These are phyloP conservation scores for Vitis riparia DNA, from an alignment of 164 flowering plant genomes.

Conservation along the genomic window DNA sequence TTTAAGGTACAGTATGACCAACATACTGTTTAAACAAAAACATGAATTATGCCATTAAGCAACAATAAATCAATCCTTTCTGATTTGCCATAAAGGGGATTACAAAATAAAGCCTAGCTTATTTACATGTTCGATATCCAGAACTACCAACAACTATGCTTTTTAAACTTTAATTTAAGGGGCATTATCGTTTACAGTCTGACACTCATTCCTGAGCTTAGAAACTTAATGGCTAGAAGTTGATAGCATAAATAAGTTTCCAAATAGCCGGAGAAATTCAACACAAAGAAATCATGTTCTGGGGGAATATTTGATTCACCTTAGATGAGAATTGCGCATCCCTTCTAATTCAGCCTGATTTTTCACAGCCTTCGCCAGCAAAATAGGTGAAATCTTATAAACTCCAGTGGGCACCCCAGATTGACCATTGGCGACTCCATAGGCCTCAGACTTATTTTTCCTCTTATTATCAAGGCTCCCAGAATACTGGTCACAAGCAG, in stretches of 20 bases:
- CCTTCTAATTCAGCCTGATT: slow-evolving; percentile 86
- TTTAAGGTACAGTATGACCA: too few species aligned
- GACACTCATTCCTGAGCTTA: not conserved
- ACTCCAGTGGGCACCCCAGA: slow-evolving; percentile 46
- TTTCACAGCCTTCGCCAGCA: slow-evolving; percentile 79
- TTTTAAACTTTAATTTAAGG: too few species aligned
- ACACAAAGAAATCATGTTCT: not conserved
- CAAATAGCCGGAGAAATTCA: not conserved
- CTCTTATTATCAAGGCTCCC: slow-evolving; percentile 21
- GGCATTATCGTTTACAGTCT: not conserved
- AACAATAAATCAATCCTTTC: too few species aligned
- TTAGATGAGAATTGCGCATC: slow-evolving; percentile 79
- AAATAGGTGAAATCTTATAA: slow-evolving; percentile 63
- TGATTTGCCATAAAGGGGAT: too few species aligned
- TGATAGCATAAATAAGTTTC: not conserved
- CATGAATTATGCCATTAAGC: too few species aligned
- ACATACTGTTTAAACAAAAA: too few species aligned
- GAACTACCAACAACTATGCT: too few species aligned
- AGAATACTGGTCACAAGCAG: slow-evolving; percentile 51
- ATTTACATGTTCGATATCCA: too few species aligned
- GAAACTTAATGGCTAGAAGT: not conserved
- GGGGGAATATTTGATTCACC: slow-evolving; percentile 39
- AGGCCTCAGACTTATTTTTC: slow-evolving; percentile 20
- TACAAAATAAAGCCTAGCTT: too few species aligned
- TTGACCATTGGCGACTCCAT: slow-evolving; percentile 27